Base-by-base conservation (phyloP, 768 basidiomycete genomes). In the Coprinopsis marcescibilis region DNA sequence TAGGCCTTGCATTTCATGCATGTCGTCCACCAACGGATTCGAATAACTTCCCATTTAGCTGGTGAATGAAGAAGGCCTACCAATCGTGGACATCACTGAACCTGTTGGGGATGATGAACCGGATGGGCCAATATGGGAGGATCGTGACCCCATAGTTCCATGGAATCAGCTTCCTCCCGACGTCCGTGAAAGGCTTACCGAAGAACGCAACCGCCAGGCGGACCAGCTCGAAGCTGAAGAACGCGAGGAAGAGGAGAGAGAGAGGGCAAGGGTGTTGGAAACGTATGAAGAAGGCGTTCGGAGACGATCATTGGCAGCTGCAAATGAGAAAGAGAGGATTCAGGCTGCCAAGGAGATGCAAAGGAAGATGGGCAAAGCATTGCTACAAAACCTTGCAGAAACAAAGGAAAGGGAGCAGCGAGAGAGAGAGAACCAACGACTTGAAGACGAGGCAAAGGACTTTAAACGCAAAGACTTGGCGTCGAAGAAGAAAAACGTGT, bases 71-170 rank as follows among this genome's bases (percentile, higher is more conserved):
- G 86, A 90, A 39, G 86, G 85, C 2, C 74, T 86, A 30, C 87
- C 87, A 10, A 83, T 90, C 51, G 70, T 89, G 50, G 88, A 90
- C 29, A 82, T 90, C 47, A 75, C 73, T 24, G 88, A 90, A 57
- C 79, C 78, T 33, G 55, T 73, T 3, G 41, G 63, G 17, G 64
- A 57, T 23, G 43, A 48, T 21, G 52, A 54, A 32, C 52, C 54
- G 12, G 24, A 43, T n/a, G 44, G 44, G 17, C 36, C 55, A n/a
- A 43, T 61, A 15, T 44, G 59, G 29, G 66, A 71, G 19, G 76
- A 80, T 21, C 30, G n/a, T 5, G 62, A 71, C 20, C 68, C 72
- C 32, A 60, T 80, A 8, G 58, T 78, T 25, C 72, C 76, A 0
- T 52, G 80, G 21, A 62, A 72, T 29, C 57, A 64, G 12, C 64